Evolutionary conservation across 2,329 filamentous ascomycete species (phyloP).

Genomic region (Cladosporium sp.): DNA sequence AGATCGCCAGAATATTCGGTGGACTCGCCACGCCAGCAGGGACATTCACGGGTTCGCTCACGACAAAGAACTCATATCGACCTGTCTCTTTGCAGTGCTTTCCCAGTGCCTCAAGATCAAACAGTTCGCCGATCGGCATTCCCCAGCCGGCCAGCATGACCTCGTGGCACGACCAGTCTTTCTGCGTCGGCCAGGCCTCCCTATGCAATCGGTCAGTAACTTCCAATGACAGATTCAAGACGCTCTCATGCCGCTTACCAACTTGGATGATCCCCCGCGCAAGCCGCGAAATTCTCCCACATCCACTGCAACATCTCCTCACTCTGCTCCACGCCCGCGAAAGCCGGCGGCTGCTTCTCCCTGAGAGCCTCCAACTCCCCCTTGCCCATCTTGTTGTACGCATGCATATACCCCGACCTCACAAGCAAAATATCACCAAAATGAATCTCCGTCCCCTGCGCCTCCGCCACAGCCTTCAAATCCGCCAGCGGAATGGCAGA

Average conservation of each 20-base stretch:
- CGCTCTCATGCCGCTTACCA: constrained; percentile 19
- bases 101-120: constrained; percentile 36
- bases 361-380: constrained; percentile 35
- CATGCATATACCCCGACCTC: constrained; percentile 43
- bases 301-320: constrained; percentile 42
- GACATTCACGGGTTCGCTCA: constrained; percentile 37
- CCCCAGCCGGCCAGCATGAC: constrained; percentile 36
- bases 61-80: constrained; percentile 39
- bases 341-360: constrained; percentile 35
- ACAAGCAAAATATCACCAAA: constrained; percentile 54
- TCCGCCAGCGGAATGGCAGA: constrained; percentile 35
- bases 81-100: constrained; percentile 31
- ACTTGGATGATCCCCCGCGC: constrained; percentile 35
- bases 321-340: constrained; percentile 47
- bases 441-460: constrained; percentile 32
- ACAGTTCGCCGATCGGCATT: constrained; percentile 40
- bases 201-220: background rate
- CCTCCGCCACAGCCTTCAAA: constrained; percentile 23
- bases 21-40: constrained; percentile 29
- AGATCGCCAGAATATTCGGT: constrained; percentile 30
- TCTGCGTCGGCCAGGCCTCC: background rate
- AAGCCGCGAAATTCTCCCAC: constrained; percentile 37
- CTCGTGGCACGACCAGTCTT: constrained; percentile 28
- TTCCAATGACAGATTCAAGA: background rate
- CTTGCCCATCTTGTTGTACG: constrained; percentile 32